phyloP scores from a whole-genome alignment of 106 monocot species.

The Apostasia shenzhenica region DNA sequence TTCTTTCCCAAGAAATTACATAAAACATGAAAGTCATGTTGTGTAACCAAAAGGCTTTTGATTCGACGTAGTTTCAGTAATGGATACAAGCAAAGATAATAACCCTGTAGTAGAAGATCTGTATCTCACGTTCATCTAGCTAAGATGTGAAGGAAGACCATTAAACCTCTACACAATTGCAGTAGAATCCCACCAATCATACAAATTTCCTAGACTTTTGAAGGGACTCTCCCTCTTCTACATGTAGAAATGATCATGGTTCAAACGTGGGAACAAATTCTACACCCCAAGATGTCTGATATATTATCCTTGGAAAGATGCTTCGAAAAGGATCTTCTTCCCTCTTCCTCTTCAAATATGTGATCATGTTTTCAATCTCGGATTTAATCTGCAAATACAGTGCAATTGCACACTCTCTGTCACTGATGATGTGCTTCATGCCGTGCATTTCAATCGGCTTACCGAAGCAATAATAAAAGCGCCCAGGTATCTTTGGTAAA shows the following conservation, averaged over 20 bases:
- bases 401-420: constrained; percentile 35
- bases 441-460: constrained; percentile 71
- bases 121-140: no score
- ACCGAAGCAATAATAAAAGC: constrained; percentile 91
- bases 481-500: constrained; percentile 79
- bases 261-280: constrained; percentile 57
- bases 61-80: no score
- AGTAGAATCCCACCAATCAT: no score
- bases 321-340: constrained; percentile 77
- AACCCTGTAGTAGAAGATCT: no score
- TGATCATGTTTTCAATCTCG: constrained; percentile 51
- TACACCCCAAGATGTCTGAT: constrained; percentile 46
- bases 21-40: no score
- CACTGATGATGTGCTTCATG: constrained; percentile 35
- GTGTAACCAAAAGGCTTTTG: no score
- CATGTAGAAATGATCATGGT: constrained; percentile 15
- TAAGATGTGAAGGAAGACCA: no score
- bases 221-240: no score
- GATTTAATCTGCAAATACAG: constrained; percentile 68
- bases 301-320: constrained; percentile 47
- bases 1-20: no score
- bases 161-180: no score
- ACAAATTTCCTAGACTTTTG: no score
- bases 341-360: constrained; percentile 76
- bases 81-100: no score